Evolutionary conservation across 2,329 filamentous ascomycete species (phyloP).

Genomic region (Basipetospora chlamydospora): DNA sequence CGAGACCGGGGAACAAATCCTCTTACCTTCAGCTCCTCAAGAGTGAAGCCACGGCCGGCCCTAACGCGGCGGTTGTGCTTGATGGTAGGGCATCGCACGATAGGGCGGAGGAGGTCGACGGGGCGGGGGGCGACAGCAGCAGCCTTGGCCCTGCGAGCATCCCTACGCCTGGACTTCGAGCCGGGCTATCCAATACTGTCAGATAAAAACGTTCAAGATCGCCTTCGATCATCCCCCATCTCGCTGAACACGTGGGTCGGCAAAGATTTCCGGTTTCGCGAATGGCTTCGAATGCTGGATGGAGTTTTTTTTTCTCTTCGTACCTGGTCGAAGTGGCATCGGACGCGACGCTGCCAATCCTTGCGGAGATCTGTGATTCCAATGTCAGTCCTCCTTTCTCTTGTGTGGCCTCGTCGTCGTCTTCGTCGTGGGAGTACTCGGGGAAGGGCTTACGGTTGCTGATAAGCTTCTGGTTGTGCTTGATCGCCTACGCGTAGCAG

Average conservation of each 20-base stretch:
- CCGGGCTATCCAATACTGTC: constrained; percentile 50
- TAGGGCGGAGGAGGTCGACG: constrained; percentile 88
- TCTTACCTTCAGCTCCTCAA: constrained; percentile 92
- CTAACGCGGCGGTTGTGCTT: constrained; percentile 99
- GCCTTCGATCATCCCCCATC: constrained; percentile 1
- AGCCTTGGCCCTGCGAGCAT: constrained; percentile 87
- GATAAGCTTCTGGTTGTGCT: constrained; percentile 98
- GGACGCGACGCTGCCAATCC: constrained; percentile 99
- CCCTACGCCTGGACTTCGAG: constrained; percentile 85
- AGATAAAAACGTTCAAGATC: constrained; percentile 11
- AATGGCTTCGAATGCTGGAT: neutral
- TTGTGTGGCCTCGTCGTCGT: neutral
- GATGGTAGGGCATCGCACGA: constrained; percentile 94
- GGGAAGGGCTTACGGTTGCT: constrained; percentile 64
- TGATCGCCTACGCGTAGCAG: constrained; percentile 61
- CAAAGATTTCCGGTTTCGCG: neutral
- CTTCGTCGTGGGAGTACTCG: neutral
- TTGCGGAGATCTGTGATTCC: constrained; percentile 75
- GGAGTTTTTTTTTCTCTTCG: constrained; percentile 15
- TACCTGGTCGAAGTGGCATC: constrained; percentile 99
- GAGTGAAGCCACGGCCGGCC: constrained; percentile 92
- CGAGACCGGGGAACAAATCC: neutral
- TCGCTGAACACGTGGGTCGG: neutral
- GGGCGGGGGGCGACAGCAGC: constrained; percentile 89
- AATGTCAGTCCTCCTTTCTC: neutral